Percentiles rank a stretch among this genome's conserved stretches.
phyloP scores from a whole-genome alignment of 345 rosid genomes.

The Lenwebbia sp. region DNA sequence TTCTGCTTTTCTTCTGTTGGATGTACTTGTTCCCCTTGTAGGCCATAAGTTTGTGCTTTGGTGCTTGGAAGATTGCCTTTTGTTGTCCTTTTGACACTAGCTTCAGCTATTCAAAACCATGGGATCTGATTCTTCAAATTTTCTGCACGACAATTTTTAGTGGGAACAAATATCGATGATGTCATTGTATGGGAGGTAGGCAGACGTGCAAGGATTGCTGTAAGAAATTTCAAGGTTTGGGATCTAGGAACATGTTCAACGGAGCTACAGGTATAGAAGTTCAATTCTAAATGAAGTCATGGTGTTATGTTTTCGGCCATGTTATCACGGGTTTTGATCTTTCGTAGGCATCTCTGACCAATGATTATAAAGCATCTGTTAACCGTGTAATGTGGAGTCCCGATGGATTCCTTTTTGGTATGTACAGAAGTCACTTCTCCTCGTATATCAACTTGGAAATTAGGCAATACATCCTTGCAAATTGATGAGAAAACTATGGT shows the following conservation, averaged over 20 bases:
- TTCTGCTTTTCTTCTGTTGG: neutral
- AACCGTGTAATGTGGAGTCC: too few species aligned
- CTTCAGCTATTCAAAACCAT: neutral
- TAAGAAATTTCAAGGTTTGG: constrained; percentile 57
- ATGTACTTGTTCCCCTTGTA: neutral
- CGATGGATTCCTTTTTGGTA: neutral
- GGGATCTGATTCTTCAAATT: neutral
- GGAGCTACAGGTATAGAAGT: constrained; percentile 40
- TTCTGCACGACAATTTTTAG: constrained; percentile 16
- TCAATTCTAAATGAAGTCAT: neutral
- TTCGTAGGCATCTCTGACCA: constrained; percentile 41
- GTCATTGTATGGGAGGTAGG: constrained; percentile 64
- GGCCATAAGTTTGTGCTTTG: neutral
- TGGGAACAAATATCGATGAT: constrained; percentile 67
- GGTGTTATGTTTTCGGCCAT: neutral
- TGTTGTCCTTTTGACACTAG: neutral
- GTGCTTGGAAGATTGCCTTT: neutral
- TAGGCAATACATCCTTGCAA: neutral
- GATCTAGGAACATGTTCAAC: constrained; percentile 39
- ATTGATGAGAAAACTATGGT: neutral
- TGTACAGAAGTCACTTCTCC: neutral
- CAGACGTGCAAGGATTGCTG: constrained; percentile 42
- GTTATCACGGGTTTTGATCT: neutral
- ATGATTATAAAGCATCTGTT: constrained; percentile 24
- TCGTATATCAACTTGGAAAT: too few species aligned